A percentile compares a stretch with the other conserved stretches of the same genome.
These are phyloP conservation scores for Stramenopiles sp. DNA, from an alignment of 352 stramenopile genomes.

Conservation along the genomic window DNA sequence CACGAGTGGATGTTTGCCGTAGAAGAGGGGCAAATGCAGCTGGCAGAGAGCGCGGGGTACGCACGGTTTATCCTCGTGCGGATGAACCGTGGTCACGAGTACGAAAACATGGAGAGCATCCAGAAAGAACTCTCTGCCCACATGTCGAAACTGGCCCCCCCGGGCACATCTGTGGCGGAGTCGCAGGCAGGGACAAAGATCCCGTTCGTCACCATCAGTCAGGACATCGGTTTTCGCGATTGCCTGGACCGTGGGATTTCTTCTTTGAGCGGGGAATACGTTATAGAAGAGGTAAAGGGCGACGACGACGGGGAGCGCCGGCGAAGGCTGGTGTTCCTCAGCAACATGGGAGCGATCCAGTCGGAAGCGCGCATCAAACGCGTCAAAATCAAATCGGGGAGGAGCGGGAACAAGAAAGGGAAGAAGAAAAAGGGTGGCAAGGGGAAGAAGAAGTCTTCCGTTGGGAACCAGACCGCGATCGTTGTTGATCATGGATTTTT, in stretches of 20 bases:
- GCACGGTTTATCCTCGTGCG: constrained; percentile 44
- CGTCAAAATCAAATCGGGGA: constrained; percentile 6
- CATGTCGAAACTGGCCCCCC: constrained; percentile 37
- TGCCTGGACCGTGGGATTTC: constrained; percentile 36
- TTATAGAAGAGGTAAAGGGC: constrained; percentile 42
- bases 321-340: constrained; percentile 45
- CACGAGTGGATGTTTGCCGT: constrained; percentile 53
- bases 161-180: constrained; percentile 29
- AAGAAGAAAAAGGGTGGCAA: constrained; percentile 33
- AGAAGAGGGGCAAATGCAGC: constrained; percentile 37
- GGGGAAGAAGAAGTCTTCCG: constrained; percentile 29
- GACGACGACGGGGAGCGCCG: constrained; percentile 22
- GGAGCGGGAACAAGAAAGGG: constrained; percentile 29
- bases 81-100: constrained; percentile 38
- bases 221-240: constrained; percentile 36
- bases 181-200: constrained; percentile 24
- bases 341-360: constrained; percentile 46
- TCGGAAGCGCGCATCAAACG: constrained; percentile 37
- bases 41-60: constrained; percentile 39
- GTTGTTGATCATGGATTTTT: constrained; percentile 37
- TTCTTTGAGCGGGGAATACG: constrained; percentile 36
- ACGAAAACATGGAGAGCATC: constrained; percentile 38
- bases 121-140: constrained; percentile 45
- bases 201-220: constrained; percentile 44
- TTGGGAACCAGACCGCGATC: constrained; percentile 17